Evolutionary conservation across 768 basidiomycete species (phyloP).

Genomic region (Panaeolus papilionaceus): DNA sequence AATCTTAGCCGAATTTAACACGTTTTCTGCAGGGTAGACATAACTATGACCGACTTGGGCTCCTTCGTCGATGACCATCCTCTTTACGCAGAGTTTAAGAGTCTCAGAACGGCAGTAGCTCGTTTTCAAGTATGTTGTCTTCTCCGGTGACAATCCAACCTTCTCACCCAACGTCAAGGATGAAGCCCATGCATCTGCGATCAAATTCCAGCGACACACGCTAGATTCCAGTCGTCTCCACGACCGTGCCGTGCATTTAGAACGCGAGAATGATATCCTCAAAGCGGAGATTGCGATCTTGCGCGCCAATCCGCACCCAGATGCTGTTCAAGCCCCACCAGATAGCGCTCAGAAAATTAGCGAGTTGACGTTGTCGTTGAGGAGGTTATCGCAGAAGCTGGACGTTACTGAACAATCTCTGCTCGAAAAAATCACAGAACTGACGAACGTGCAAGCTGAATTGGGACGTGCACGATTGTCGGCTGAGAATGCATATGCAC

Average conservation of each 20-base stretch:
- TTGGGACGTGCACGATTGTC: constrained; percentile 45
- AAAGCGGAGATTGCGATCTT: constrained; percentile 61
- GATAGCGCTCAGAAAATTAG: constrained; percentile 40
- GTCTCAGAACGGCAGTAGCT: constrained; percentile 18
- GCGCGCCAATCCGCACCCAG: constrained; percentile 56
- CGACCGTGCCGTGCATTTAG: constrained; percentile 54
- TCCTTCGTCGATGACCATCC: constrained; percentile 20
- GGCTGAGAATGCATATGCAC: constrained; percentile 58
- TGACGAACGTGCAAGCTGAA: constrained; percentile 51
- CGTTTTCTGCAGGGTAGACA: background rate
- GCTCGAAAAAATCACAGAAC: constrained; percentile 52
- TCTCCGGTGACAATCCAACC: background rate
- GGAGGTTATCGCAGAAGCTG: constrained; percentile 73
- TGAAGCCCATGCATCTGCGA: constrained; percentile 68
- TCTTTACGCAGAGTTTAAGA: constrained; percentile 18
- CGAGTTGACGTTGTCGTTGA: constrained; percentile 71
- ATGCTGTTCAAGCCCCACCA: constrained; percentile 34
- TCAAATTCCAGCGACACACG: constrained; percentile 70
- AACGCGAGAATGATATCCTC: constrained; percentile 64
- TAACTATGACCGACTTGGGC: constrained; percentile 12
- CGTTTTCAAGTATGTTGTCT: constrained; percentile 17
- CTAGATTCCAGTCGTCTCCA: constrained; percentile 56
- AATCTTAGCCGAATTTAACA: background rate
- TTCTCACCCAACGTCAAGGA: constrained; percentile 48
- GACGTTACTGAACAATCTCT: constrained; percentile 63